These are phyloP conservation scores for Pestalotiopsis fici DNA, from an alignment of 2,329 filamentous ascomycete genomes.

Conservation along the genomic window DNA sequence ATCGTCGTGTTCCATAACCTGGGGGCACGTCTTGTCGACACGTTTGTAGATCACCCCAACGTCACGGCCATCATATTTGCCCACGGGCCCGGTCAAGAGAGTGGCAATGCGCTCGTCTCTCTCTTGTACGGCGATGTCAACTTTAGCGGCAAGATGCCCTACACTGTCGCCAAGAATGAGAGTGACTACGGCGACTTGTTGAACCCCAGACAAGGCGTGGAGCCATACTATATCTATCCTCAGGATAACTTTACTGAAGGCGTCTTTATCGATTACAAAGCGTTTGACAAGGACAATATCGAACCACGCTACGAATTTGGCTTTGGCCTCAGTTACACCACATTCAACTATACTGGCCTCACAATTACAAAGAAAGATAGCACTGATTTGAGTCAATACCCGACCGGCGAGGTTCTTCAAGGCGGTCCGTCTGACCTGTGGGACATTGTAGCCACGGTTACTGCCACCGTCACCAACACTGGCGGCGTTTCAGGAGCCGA, in stretches of 20 bases:
- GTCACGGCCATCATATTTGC: conserved; percentile 78
- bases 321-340: conserved; percentile 78
- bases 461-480: conserved; percentile 65
- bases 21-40: conserved; percentile 66
- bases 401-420: conserved; percentile 31
- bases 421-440: conserved; percentile 50
- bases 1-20: conserved; percentile 72
- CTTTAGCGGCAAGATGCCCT: conserved; percentile 27
- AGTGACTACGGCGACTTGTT: conserved; percentile 58
- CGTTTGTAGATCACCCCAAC: conserved; percentile 74
- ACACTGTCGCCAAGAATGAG: conserved; percentile 27
- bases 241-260: conserved; percentile 82
- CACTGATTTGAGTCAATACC: too few species aligned
- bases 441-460: conserved; percentile 48
- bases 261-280: conserved; percentile 83
- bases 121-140: conserved; percentile 57
- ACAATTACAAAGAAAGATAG: neutral
- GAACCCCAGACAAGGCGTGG: too few species aligned
- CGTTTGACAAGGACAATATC: conserved; percentile 76
- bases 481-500: conserved; percentile 64
- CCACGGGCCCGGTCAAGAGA: conserved; percentile 81
- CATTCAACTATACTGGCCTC: conserved; percentile 44
- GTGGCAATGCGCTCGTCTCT: conserved; percentile 72
- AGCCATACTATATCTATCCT: conserved; percentile 49
- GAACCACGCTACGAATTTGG: conserved; percentile 81